Base-by-base conservation (phyloP, 208 protist genomes). In the Tetramitus jugosus region DNA sequence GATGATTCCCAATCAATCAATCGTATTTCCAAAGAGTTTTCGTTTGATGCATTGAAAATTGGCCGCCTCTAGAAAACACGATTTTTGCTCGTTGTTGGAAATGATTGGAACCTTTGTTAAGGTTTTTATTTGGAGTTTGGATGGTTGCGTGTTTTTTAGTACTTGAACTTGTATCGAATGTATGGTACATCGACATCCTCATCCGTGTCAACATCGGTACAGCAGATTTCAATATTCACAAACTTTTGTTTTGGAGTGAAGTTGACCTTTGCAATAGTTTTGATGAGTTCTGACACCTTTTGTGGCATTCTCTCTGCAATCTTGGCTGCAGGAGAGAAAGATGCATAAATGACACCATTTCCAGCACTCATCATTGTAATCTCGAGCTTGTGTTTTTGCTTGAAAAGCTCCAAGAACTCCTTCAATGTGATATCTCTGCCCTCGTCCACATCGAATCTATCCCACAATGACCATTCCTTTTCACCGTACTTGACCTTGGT, bases 401-500 rank as follows among this genome's bases (percentile, higher is more conserved):
- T 78, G 81, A 97, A 91, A 64, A 91, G 78, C 35, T 86, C 68
- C 8, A 96, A 85, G 43, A 99, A 90, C 76, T 98, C 87, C 64
- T 91, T 75, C 39, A 98, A 85, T 1, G 94, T 94, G 64, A 98
- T 86, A 80, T 97, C 91, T 45, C 86, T 82, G 23, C 94, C 94
- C 60, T 94, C 83, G 56, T 96, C 85, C 17, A 98, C 76, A 65
- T 98, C 95, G 75, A 98, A 91, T 23, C 94, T 89, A 80, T 98
- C 95, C 95, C 96, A 99, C n/a, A 98, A 85, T 20, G 91, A 91
- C 89, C 91, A 98, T 42, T 88, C 82, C 33, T 83, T 85, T 14
- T 89, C 77, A 7, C 62, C 68, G 77, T 94, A 93, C 23, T 77
- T 84, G 31, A 68, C 74, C 2, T 80, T 86, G 39, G 84, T 72